Percentiles rank a stretch among this genome's conserved stretches.
These are phyloP conservation scores for Gymnopus androsaceus DNA, from an alignment of 1,284 basidiomycete genomes.

Conservation along the genomic window DNA sequence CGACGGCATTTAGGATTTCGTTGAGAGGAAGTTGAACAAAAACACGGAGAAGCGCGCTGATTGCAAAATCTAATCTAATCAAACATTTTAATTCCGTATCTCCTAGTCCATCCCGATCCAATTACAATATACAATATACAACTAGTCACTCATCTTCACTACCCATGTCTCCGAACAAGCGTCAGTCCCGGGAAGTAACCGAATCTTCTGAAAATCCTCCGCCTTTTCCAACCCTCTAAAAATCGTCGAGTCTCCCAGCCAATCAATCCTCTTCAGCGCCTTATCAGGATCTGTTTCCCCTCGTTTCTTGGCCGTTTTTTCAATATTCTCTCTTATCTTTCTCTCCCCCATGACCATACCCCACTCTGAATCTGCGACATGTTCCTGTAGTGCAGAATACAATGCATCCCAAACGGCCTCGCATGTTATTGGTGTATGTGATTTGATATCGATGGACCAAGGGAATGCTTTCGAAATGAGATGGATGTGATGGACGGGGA, in stretches of 20 bases:
- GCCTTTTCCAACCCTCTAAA: constrained; percentile 62
- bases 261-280: constrained; percentile 56
- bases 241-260: constrained; percentile 51
- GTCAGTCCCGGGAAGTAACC: constrained; percentile 45
- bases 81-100: too few species aligned
- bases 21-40: too few species aligned
- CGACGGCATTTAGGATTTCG: too few species aligned
- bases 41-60: too few species aligned
- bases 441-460: constrained; percentile 56
- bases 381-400: constrained; percentile 47
- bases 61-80: too few species aligned
- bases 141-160: constrained; percentile 26
- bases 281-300: constrained; percentile 27
- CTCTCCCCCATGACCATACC: constrained; percentile 44
- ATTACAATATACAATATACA: neutral
- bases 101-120: too few species aligned
- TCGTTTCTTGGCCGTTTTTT: constrained; percentile 37
- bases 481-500: constrained; percentile 38
- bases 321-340: constrained; percentile 35
- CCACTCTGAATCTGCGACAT: constrained; percentile 64
- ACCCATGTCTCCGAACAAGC: constrained; percentile 39
- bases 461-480: constrained; percentile 60
- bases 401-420: constrained; percentile 55
- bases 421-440: constrained; percentile 45
- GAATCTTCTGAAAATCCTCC: constrained; percentile 51